These are phyloP conservation scores for Tolypocladium sp. DNA, from an alignment of 2,329 filamentous ascomycete species.

Conservation along the genomic window DNA sequence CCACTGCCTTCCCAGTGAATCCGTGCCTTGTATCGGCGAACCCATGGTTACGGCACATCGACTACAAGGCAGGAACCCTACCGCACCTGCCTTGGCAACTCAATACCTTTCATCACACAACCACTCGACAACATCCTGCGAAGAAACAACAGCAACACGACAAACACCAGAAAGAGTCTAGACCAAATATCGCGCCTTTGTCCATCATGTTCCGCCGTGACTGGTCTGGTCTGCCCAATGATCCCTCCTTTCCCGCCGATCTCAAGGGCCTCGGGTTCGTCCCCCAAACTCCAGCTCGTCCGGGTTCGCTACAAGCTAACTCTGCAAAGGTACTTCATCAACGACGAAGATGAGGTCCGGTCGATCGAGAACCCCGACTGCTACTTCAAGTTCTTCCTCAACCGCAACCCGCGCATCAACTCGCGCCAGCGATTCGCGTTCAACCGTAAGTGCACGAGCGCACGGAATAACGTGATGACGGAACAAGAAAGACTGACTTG, in stretches of 20 bases:
- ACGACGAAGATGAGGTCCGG: constrained; percentile 65
- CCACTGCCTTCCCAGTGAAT: too few species aligned
- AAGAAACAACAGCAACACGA: not conserved
- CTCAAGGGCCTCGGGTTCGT: constrained; percentile 62
- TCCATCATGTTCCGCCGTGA: constrained; percentile 63
- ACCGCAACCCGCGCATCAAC: constrained; percentile 69
- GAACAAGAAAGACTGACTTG: not conserved
- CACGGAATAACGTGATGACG: not conserved
- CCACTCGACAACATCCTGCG: too few species aligned
- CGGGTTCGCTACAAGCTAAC: not conserved
- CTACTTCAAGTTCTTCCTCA: constrained; percentile 67
- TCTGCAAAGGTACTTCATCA: constrained; percentile 63
- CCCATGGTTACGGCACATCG: too few species aligned
- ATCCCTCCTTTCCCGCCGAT: constrained; percentile 56
- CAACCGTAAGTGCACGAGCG: constrained; percentile 47
- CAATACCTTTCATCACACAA: not conserved
- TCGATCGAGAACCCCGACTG: constrained; percentile 56
- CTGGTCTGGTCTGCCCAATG: constrained; percentile 58
- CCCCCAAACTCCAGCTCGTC: not conserved
- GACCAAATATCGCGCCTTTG: not conserved
- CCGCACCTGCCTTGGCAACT: not conserved
- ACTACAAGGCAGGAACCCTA: not conserved
- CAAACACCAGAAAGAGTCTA: not conserved
- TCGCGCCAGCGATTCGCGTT: constrained; percentile 64
- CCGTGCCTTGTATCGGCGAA: too few species aligned